phyloP scores from a whole-genome alignment of 148 eudicot species.

The Camellia lanceoleosa region DNA sequence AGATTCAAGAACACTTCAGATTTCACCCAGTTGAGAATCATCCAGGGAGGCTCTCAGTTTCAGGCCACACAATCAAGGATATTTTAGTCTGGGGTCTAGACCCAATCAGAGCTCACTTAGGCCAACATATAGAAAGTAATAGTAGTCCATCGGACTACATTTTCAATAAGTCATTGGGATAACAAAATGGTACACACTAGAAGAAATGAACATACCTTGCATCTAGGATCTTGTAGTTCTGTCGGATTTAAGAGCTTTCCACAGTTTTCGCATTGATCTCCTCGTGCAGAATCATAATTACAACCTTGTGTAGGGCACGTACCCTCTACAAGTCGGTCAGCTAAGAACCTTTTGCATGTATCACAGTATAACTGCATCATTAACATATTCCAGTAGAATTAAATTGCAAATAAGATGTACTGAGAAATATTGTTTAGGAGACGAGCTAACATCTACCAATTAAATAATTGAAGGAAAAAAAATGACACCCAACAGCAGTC shows the following conservation, averaged over 20 bases:
- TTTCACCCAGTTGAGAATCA: not conserved
- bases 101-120: not conserved
- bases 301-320: constrained; percentile 78
- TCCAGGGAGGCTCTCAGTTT: not conserved
- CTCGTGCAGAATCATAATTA: constrained; percentile 88
- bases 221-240: constrained; percentile 70
- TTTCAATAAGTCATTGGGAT: not conserved
- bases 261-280: constrained; percentile 97
- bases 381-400: not conserved
- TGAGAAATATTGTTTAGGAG: not conserved
- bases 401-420: not conserved
- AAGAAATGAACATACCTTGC: constrained; percentile 51
- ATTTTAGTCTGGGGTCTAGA: not conserved
- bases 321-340: constrained; percentile 86
- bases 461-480: not conserved
- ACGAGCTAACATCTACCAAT: constrained; percentile 9
- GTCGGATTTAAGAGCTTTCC: constrained; percentile 83
- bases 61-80: not conserved
- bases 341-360: constrained; percentile 68
- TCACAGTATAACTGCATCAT: constrained; percentile 78
- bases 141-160: not conserved
- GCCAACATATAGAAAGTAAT: not conserved
- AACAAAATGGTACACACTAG: not conserved
- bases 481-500: not conserved
- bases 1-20: not conserved